Conservation (phyloP, 2,329 filamentous ascomycete genomes). For the Bipolaris bicolor region DNA sequence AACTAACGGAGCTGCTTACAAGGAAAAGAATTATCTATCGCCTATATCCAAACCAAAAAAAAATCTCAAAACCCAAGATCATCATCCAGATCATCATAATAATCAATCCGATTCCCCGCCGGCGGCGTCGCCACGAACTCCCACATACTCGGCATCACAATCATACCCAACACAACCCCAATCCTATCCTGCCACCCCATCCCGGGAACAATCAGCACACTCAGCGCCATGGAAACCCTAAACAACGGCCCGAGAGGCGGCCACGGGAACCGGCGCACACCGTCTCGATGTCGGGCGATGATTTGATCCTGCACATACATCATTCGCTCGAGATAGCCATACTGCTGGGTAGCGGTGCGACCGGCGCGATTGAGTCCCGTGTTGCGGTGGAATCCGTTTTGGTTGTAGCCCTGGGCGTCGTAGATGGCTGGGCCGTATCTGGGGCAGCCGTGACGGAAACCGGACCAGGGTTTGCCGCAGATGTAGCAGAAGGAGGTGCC, state of each 20-base stretch:
- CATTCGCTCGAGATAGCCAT: too few relatives aligned
- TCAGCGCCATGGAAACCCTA: too few relatives aligned
- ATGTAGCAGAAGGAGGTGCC: constrained; percentile 43
- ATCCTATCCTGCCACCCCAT: background rate
- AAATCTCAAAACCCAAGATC: too few relatives aligned
- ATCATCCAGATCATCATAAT: background rate
- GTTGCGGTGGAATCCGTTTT: constrained; percentile 38
- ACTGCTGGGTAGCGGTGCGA: constrained; percentile 21
- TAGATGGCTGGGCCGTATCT: constrained; percentile 38
- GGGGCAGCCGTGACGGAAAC: constrained; percentile 36
- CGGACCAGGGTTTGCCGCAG: constrained; percentile 39
- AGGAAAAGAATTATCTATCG: too few relatives aligned
- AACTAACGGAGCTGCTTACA: too few relatives aligned
- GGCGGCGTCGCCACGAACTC: background rate
- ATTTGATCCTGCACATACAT: too few relatives aligned
- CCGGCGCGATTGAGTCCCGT: constrained; percentile 37
- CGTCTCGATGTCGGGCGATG: too few relatives aligned
- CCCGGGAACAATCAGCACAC: too few relatives aligned
- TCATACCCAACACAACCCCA: background rate
- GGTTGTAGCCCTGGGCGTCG: constrained; percentile 42
- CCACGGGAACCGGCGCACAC: too few relatives aligned
- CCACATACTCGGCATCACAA: background rate
- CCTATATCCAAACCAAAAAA: too few relatives aligned
- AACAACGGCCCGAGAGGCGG: too few relatives aligned
- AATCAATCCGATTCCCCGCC: background rate